A percentile compares a stretch with the other conserved stretches of the same genome.
Evolutionary conservation across 169 alveolate genomes (phyloP).

Genomic region (Plasmodium gonderi): DNA sequence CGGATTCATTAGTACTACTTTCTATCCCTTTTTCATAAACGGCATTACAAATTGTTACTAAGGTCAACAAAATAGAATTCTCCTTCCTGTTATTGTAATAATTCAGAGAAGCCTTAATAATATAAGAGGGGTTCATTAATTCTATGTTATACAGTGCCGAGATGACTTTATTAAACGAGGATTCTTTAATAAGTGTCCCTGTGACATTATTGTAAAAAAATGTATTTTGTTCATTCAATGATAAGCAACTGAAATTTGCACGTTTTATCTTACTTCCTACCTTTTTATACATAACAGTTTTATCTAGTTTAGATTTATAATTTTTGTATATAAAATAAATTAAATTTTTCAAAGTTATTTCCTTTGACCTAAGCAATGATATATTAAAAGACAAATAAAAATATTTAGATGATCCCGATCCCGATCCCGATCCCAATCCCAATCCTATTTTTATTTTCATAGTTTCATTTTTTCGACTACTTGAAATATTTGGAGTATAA

Average conservation of each 20-base stretch:
- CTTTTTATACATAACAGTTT: background rate
- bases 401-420: slow-evolving; percentile 14
- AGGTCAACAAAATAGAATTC: background rate
- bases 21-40: slow-evolving; percentile 4
- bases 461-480: slow-evolving; percentile 17
- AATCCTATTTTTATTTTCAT: slow-evolving; percentile 56
- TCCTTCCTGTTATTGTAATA: slow-evolving; percentile 30
- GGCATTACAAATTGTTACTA: slow-evolving; percentile 22
- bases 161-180: slow-evolving; percentile 42
- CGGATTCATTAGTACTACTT: background rate
- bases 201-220: slow-evolving; percentile 54
- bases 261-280: background rate
- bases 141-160: slow-evolving; percentile 27
- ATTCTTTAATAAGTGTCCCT: slow-evolving; percentile 30
- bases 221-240: slow-evolving; percentile 37
- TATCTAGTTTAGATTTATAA: slow-evolving; percentile 35
- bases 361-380: slow-evolving; percentile 41
- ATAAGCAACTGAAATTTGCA: slow-evolving; percentile 3
- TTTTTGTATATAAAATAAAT: slow-evolving; percentile 47
- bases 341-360: slow-evolving; percentile 25
- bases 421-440: too few relatives aligned
- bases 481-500: slow-evolving; percentile 25
- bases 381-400: slow-evolving; percentile 40
- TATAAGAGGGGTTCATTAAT: slow-evolving; percentile 30
- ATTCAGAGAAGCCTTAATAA: slow-evolving; percentile 39